phyloP scores from a whole-genome alignment of 495 filamentous ascomycete genomes.

The Neurospora hispaniola region DNA sequence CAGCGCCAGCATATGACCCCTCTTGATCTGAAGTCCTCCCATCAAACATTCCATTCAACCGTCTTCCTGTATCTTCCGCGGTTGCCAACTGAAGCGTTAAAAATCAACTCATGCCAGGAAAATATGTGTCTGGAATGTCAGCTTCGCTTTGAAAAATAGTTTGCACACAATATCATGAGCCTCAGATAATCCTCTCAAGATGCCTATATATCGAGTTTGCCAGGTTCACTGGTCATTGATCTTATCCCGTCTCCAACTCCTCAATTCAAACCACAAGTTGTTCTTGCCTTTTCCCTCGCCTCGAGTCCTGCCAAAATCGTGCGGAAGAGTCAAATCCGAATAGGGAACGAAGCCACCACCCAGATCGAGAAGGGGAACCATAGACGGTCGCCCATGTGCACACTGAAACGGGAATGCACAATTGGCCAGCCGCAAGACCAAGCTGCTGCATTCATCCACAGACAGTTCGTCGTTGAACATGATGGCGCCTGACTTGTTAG shows the following conservation, averaged over 20 bases:
- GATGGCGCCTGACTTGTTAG: conserved; percentile 47
- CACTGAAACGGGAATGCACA: conserved; percentile 90
- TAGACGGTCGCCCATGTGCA: conserved; percentile 72
- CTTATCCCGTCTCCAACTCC: neutral
- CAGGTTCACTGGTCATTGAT: neutral
- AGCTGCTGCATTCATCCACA: conserved; percentile 49
- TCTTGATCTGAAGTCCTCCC: neutral
- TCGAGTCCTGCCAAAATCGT: neutral
- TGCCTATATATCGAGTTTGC: neutral
- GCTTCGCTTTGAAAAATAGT: neutral
- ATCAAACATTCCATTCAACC: neutral
- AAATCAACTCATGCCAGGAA: neutral
- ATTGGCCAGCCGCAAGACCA: conserved; percentile 51
- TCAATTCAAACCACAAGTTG: neutral
- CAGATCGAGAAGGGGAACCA: conserved; percentile 62
- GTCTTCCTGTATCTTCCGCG: neutral
- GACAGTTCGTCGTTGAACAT: conserved; percentile 90
- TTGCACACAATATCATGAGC: neutral
- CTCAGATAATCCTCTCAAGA: neutral
- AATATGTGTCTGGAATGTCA: neutral
- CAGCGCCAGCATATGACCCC: neutral
- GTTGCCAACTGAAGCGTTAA: neutral
- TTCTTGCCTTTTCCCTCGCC: neutral
- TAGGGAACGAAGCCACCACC: conserved; percentile 6
- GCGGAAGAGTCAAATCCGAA: neutral